These are phyloP conservation scores for Botrytis squamosa DNA, from an alignment of 2,329 filamentous ascomycete species.

Conservation along the genomic window DNA sequence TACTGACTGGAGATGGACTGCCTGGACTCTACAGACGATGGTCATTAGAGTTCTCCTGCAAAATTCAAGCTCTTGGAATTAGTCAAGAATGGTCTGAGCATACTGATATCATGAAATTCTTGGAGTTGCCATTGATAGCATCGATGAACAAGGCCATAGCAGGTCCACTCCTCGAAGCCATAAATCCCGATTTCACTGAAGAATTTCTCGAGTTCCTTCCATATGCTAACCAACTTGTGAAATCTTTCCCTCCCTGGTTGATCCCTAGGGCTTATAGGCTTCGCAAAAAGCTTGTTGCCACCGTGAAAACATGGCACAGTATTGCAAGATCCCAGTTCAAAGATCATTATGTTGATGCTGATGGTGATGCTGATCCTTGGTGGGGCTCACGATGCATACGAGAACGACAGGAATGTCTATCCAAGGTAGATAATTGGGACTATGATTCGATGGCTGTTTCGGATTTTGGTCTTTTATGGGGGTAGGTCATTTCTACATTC, in stretches of 20 bases:
- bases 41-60: background rate
- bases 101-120: background rate
- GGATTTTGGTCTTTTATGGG: background rate
- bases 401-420: background rate
- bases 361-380: background rate
- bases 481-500: background rate
- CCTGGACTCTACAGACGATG: background rate
- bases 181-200: background rate
- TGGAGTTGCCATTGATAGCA: background rate
- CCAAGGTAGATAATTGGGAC: background rate
- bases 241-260: background rate
- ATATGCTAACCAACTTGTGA: background rate
- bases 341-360: background rate
- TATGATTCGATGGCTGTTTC: background rate
- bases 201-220: background rate
- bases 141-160: background rate
- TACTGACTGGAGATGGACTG: background rate
- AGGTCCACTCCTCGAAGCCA: background rate
- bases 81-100: background rate
- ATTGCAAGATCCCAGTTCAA: background rate
- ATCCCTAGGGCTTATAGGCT: background rate
- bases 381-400: background rate
- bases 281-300: background rate
- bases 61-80: background rate
- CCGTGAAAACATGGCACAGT: background rate